Evolutionary conservation across 2,329 filamentous ascomycete genomes (phyloP), one percentile per base, ranked within the genome.

Genomic region (Aspergillus glaucus): DNA sequence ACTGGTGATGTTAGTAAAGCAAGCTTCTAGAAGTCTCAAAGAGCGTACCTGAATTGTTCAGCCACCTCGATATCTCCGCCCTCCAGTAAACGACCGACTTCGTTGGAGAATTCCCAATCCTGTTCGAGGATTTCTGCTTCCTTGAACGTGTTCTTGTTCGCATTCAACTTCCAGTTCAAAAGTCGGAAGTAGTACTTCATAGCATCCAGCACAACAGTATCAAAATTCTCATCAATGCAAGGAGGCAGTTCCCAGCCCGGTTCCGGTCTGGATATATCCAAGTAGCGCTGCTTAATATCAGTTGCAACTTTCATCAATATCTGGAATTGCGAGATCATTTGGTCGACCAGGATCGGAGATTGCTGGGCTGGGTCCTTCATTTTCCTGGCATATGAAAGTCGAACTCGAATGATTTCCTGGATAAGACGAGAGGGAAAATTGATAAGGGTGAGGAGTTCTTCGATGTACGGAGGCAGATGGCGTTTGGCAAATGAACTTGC

Each of bases 91-190:
- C 88, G 82, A 22, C 92, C 93, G 49, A 98, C 88, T 60, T 91
- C 85, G 62, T 97, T 97, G 46, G 88, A 94, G 62, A 97, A 97
- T 49, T 90, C 89, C 93, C 93, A 98, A 70, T 98, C 93, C 62
- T 95, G 90, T 65, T 96, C 94, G 43, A 98, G 74, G 55, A 98
- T 86, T 75, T 98, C 93, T 6, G 93, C 93, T 68, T 98, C 93
- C 65, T 97, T 97, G 79, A 98, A 98, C 0, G 91, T 96, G 71
- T 97, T 98, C 68, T 96, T 97, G 75, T 97, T 97, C 48, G 90
- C 88, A 59, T 87, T 91, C 46, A 98, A 76, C 69, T 97, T 97
- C 89, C 91, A 97, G 65, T 97, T 96, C 41, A 98, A 77, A 80
- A 98, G 91, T 67, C 92, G 93, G 78, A 98, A 98, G 71, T 98